Evolutionary conservation across 2,329 filamentous ascomycete species (phyloP), one percentile per base, ranked within the genome.

Genomic region (Periconia digitata): DNA sequence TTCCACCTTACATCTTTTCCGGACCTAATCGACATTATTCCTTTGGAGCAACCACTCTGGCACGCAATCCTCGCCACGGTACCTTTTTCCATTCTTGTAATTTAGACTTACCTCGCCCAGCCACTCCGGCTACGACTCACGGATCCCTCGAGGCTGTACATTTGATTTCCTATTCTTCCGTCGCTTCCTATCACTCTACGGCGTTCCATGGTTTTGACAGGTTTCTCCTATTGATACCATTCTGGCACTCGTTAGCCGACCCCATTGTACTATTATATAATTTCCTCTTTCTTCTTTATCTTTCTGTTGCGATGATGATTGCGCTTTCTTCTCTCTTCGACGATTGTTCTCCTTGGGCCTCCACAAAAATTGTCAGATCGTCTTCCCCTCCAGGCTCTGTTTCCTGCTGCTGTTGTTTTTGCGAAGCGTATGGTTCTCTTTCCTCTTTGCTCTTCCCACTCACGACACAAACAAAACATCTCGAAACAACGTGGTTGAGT

Each of bases 181-280:
- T n/a, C 20, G 27, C 27, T 35, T 36, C 24, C 42, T 51, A 24
- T 44, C 24, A 22, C 21, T 21, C 24, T 39, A 13, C 46, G 61
- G 61, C 60, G 62, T 66, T 63, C 44, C 39, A n/a, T n/a, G n/a
- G n/a, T n/a, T n/a, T n/a, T n/a, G n/a, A n/a, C n/a, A 52, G 52
- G 39, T 56, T 48, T 42, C 44, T 50, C 52, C 55, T 66, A 60
- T 56, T 58, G 58, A 57, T 67, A 62, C 58, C 60, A 60, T 68
- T 67, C 63, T 57, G 63, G 63, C 64, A 58, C 58, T 68, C 63
- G 45, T 61, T 63, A 58, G 54, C 62, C 59, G 18, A 55, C 49
- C 55, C 40, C 49, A 22, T 68, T 67, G 64, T 69, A 69, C 59
- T 46, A 63, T 62, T 32, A 65, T 46, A 52, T 55, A 56, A 52